phyloP scores from a whole-genome alignment of 768 basidiomycete genomes.

The Amanita molliuscula region DNA sequence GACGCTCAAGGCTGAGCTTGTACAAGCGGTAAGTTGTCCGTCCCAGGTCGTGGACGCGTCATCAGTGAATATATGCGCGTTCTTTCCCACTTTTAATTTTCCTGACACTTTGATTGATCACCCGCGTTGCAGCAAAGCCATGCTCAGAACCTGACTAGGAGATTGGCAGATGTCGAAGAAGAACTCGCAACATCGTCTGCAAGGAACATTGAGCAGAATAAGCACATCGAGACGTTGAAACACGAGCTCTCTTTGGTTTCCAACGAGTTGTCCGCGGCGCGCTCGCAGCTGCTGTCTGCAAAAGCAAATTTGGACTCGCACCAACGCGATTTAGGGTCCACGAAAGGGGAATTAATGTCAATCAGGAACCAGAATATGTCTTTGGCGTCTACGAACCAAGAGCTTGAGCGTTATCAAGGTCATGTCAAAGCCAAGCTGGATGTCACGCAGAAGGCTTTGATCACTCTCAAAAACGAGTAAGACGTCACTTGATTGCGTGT shows the following conservation, averaged over 20 bases:
- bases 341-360: not conserved
- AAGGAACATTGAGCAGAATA: not conserved
- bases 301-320: not conserved
- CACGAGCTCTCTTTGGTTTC: not conserved
- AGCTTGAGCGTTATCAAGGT: conserved; percentile 1
- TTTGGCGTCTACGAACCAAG: not conserved
- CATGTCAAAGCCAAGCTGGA: conserved; percentile 4
- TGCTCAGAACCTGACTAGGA: not conserved
- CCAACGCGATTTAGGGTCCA: not conserved
- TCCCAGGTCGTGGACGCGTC: not conserved
- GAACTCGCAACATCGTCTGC: not conserved
- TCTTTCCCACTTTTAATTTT: not conserved
- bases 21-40: not conserved
- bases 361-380: not conserved
- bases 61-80: not conserved
- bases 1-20: not conserved
- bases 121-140: not conserved
- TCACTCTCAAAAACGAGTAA: not conserved
- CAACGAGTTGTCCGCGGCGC: not conserved
- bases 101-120: not conserved
- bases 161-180: not conserved
- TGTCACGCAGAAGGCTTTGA: not conserved
- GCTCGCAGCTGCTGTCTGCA: not conserved
- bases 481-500: not conserved
- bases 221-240: not conserved